Percentiles rank a stretch among this genome's conserved stretches.
Evolutionary conservation across 129 eudicot genomes (phyloP).

Genomic region (Daucus carota): DH1_v3.0 NC_030385.2:32745501-32746000

Average conservation of each 20-base stretch:
- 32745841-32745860: neutral
- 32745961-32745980: neutral
- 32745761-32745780: conserved; percentile 40
- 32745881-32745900: neutral
- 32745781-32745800: neutral
- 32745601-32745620: conserved; percentile 87
- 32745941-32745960: too few species aligned
- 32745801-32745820: neutral
- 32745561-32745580: conserved; percentile 90
- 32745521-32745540: conserved; percentile 82
- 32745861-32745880: neutral
- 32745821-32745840: neutral
- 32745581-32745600: conserved; percentile 68
- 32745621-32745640: conserved; percentile 7
- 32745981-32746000: neutral
- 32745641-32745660: neutral
- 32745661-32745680: neutral
- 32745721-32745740: conserved; percentile 85
- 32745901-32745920: neutral
- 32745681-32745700: neutral
- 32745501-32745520: conserved; percentile 76
- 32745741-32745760: conserved; percentile 93
- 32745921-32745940: too few species aligned
- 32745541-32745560: conserved; percentile 71
- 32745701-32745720: conserved; percentile 73